phyloP scores from a whole-genome alignment of 495 filamentous ascomycete genomes.

The Chaetomidium leptoderma region DNA sequence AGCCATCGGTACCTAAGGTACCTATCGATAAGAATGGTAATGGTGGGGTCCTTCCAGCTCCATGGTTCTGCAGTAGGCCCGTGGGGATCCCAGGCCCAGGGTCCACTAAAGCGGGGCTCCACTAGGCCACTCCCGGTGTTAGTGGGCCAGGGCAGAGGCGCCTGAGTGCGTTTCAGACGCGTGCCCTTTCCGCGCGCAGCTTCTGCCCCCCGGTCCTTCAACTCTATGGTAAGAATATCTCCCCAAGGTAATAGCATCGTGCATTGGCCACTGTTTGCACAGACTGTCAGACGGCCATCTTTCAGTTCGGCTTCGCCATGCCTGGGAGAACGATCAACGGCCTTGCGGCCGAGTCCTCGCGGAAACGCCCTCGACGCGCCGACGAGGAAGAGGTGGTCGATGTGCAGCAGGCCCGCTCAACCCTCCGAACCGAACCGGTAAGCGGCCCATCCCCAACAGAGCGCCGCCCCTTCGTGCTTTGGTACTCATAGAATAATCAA shows the following conservation, averaged over 20 bases:
- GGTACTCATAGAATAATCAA: conserved; percentile 4
- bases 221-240: neutral
- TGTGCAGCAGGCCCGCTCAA: conserved; percentile 43
- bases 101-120: conserved; percentile 1
- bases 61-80: no score
- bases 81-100: no score
- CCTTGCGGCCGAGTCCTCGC: conserved; percentile 24
- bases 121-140: neutral
- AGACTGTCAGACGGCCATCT: conserved; percentile 1
- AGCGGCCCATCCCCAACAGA: conserved; percentile 17
- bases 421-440: conserved; percentile 45
- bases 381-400: conserved; percentile 46
- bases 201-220: neutral
- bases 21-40: neutral
- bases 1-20: neutral
- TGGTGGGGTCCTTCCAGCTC: neutral
- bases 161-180: neutral
- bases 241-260: neutral
- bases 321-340: conserved; percentile 21
- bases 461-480: neutral
- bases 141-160: neutral
- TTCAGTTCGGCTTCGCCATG: conserved; percentile 16
- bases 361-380: conserved; percentile 35
- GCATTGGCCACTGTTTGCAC: neutral
- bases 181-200: neutral